These are phyloP conservation scores for Wallacemonas sp. DNA, from an alignment of 208 protist genomes.

Conservation along the genomic window DNA sequence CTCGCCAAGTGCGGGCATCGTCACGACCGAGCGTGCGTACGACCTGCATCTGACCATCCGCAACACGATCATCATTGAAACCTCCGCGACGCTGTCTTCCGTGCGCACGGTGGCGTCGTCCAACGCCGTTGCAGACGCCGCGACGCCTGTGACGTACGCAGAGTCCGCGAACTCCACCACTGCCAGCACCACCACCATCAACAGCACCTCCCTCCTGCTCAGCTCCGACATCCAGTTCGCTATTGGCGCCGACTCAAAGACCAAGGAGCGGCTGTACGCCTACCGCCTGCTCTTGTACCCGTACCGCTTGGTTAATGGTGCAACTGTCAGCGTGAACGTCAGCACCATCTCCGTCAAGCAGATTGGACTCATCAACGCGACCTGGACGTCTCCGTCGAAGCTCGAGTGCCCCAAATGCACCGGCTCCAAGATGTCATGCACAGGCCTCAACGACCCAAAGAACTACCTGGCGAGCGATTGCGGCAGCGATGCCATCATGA, in stretches of 20 bases:
- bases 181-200: background rate
- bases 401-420: conserved; percentile 74
- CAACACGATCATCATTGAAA: conserved; percentile 55
- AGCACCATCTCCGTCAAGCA: conserved; percentile 30
- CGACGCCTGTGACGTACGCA: too few relatives aligned
- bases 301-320: conserved; percentile 30
- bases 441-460: conserved; percentile 37
- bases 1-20: conserved; percentile 43
- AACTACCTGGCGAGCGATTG: conserved; percentile 60
- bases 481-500: conserved; percentile 43
- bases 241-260: conserved; percentile 34
- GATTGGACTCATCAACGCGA: conserved; percentile 50
- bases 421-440: conserved; percentile 53
- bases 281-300: conserved; percentile 77
- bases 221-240: conserved; percentile 63
- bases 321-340: conserved; percentile 31
- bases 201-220: conserved; percentile 18
- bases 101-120: background rate
- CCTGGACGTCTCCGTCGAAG: conserved; percentile 56
- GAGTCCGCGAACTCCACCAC: too few relatives aligned
- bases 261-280: conserved; percentile 71
- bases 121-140: background rate
- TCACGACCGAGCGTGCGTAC: conserved; percentile 44
- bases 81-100: conserved; percentile 9
- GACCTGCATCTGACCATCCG: conserved; percentile 51